Percentiles rank a stretch among this genome's conserved stretches.
These are phyloP conservation scores for Fusarium sp. DNA, from an alignment of 2,329 filamentous ascomycete genomes.

Conservation along the genomic window DNA sequence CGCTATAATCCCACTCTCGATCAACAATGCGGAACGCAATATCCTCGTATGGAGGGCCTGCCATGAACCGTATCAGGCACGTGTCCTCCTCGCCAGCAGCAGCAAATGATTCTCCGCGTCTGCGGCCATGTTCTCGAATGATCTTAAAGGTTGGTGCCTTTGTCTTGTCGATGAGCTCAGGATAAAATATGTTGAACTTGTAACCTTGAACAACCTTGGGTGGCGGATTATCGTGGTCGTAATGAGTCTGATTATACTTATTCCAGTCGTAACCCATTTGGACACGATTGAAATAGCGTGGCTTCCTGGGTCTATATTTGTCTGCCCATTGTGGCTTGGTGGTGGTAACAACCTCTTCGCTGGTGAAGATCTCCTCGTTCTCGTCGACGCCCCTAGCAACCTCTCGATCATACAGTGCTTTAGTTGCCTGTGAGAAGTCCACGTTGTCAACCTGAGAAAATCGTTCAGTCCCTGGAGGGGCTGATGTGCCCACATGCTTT, in stretches of 20 bases:
- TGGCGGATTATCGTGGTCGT: slow-evolving; percentile 97
- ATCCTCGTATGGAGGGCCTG: slow-evolving; percentile 94
- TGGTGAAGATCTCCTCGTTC: slow-evolving; percentile 94
- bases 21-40: slow-evolving; percentile 97
- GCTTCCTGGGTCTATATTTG: slow-evolving; percentile 89
- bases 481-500: slow-evolving; percentile 46
- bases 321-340: slow-evolving; percentile 80
- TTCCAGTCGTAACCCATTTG: slow-evolving; percentile 99
- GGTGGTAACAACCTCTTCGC: slow-evolving; percentile 75
- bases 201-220: slow-evolving; percentile 99
- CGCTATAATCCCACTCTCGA: slow-evolving; percentile 98
- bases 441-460: slow-evolving; percentile 76
- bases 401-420: slow-evolving; percentile 90
- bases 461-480: slow-evolving; percentile 67
- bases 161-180: slow-evolving; percentile 92
- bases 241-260: slow-evolving; percentile 99
- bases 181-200: slow-evolving; percentile 99
- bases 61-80: slow-evolving; percentile 94
- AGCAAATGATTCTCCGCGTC: slow-evolving; percentile 90
- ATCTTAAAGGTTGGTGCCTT: slow-evolving; percentile 97
- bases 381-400: slow-evolving; percentile 90
- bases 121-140: slow-evolving; percentile 88
- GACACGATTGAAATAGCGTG: slow-evolving; percentile 95
- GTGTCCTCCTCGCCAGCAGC: slow-evolving; percentile 96
- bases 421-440: slow-evolving; percentile 87